Percentiles rank a stretch among this genome's conserved stretches.
Evolutionary conservation across 345 rosid species (phyloP).

Genomic region (Salix koriyanagi): DNA sequence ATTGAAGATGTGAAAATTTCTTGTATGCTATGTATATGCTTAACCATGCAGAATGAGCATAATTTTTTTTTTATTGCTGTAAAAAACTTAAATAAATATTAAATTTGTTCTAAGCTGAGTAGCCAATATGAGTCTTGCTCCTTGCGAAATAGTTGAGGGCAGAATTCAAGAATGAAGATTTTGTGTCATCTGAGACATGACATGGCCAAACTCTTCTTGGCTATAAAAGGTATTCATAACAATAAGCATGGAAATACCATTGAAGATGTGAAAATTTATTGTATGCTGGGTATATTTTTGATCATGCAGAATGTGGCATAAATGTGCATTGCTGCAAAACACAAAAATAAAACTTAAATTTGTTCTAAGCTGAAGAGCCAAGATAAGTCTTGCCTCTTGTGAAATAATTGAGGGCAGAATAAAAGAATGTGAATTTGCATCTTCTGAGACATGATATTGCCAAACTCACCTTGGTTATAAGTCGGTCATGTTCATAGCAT

Average conservation of each 20-base stretch:
- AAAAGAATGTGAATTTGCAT: not conserved
- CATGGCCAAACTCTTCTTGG: no score
- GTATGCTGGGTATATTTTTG: slow-evolving; percentile 5
- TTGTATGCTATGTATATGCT: slow-evolving; percentile 2
- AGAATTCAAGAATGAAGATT: no score
- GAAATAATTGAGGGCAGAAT: not conserved
- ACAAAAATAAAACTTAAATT: not conserved
- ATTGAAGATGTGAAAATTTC: not conserved
- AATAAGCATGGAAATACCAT: slow-evolving; percentile 1
- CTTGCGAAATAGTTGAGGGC: not conserved
- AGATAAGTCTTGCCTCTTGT: slow-evolving; percentile 2
- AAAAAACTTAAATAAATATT: not conserved
- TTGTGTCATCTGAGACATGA: no score
- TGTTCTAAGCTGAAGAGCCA: not conserved
- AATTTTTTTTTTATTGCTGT: not conserved
- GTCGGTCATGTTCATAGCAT: slow-evolving; percentile 93
- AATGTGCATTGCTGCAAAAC: not conserved
- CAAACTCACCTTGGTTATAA: slow-evolving; percentile 74
- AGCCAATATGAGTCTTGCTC: slow-evolving; percentile 1
- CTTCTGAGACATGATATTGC: not conserved
- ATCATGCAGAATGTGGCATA: not conserved
- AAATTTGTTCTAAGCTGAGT: not conserved
- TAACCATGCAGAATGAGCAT: slow-evolving; percentile 2
- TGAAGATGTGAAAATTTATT: not conserved
- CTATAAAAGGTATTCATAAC: slow-evolving; percentile 5